Base-by-base conservation (phyloP, 257 asterid species). In the Scutellaria barbata region DNA sequence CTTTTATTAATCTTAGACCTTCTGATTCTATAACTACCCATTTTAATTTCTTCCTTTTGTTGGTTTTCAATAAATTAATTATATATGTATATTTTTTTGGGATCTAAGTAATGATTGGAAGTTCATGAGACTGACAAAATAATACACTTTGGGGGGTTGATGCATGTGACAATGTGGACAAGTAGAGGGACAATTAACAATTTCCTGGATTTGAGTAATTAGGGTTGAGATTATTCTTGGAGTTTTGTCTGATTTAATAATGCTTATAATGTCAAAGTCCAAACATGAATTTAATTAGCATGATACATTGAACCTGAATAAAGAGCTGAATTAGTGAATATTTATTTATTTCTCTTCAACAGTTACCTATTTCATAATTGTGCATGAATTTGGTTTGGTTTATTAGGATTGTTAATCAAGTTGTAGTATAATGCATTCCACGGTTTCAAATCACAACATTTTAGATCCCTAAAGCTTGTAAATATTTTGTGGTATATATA, bases 151-250 rank as follows among this genome's bases (percentile, higher is more conserved):
- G n/a, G 67, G 64, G 76, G 73, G 58, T 74, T 76, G 73, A 73
- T 83, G 90, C 97, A 90, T 87, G 95, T 90, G 97, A 68, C 76
- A 79, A 81, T 87, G 90, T 82, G 88, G 76, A 76, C 87, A 77
- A 77, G 81, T 55, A 61, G 81, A 63, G 76, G 74, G 83, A 76
- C 88, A 80, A 61, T 69, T 81, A 69, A 74, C 76, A 80, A 65
- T 40, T 62, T 55, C 69, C 22, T 8, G 10, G 18, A 52, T 0
- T 54, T 35, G 80, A 46, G 63, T 63, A 62, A 69, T 41, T 43
- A 41, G 57, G 16, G 60, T 67, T 66, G 60, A 22, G 66, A 58
- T 75, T 59, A 65, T 65, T 65, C 9, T 46, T 63, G 20, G 61
- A 46, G 6, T 16, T 67, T 66, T 60, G 51, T 54, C 43, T 69